phyloP scores from a whole-genome alignment of 306 rosid genomes.

The Rosa persica region DNA sequence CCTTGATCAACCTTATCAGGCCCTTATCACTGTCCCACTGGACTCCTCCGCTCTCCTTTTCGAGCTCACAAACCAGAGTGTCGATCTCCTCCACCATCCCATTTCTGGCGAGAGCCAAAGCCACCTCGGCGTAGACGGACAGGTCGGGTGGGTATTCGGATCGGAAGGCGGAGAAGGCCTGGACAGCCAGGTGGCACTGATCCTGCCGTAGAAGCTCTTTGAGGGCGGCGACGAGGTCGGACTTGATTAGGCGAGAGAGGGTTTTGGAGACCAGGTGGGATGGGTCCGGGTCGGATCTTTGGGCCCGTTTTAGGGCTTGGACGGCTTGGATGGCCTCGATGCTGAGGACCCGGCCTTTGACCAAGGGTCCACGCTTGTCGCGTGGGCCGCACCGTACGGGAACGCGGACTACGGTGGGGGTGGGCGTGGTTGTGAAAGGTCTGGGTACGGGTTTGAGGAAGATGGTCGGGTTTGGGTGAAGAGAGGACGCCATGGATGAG shows the following conservation, averaged over 20 bases:
- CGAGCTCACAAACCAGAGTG: constrained; percentile 55
- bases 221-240: constrained; percentile 71
- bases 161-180: constrained; percentile 60
- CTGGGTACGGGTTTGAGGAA: constrained; percentile 38
- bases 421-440: background rate
- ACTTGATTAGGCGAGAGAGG: constrained; percentile 65
- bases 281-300: constrained; percentile 50
- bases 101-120: constrained; percentile 38
- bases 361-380: constrained; percentile 76
- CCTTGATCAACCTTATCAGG: constrained; percentile 54
- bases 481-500: constrained; percentile 58
- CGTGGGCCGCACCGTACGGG: constrained; percentile 76
- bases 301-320: constrained; percentile 76
- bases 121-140: constrained; percentile 54
- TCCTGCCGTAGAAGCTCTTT: constrained; percentile 85
- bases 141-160: constrained; percentile 66
- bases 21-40: constrained; percentile 53
- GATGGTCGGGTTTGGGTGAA: constrained; percentile 34
- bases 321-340: constrained; percentile 95
- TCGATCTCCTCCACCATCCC: constrained; percentile 59
- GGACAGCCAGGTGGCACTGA: constrained; percentile 60
- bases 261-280: constrained; percentile 45
- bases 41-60: constrained; percentile 26
- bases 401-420: constrained; percentile 20
- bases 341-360: constrained; percentile 80